A percentile compares a stretch with the other conserved stretches of the same genome.
Evolutionary conservation across 139 green algal genomes (phyloP).

Genomic region (Coelastrella sp.): DNA sequence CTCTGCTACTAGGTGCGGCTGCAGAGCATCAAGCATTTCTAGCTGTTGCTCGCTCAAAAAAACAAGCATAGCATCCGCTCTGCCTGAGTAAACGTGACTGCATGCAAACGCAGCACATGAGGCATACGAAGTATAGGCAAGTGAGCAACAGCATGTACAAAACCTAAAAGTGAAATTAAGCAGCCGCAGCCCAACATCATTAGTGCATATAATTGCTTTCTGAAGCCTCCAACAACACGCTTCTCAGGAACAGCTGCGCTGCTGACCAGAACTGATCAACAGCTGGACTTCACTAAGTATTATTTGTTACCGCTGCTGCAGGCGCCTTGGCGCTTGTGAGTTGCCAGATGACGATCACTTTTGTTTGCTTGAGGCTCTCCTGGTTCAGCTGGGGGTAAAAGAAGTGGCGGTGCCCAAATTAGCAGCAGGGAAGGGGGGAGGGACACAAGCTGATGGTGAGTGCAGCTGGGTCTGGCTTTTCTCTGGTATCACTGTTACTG

Average conservation of each 20-base stretch:
- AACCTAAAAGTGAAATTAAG: not conserved
- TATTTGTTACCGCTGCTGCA: slow-evolving; percentile 20
- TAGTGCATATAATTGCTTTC: not conserved
- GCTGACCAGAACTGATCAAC: not conserved
- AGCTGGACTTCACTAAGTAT: too few relatives aligned
- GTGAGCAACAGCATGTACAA: not conserved
- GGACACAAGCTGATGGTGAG: slow-evolving; percentile 24
- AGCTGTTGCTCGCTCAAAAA: too few relatives aligned
- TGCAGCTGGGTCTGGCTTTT: not conserved
- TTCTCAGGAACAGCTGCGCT: not conserved
- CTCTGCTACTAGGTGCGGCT: slow-evolving; percentile 34
- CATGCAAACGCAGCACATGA: too few relatives aligned
- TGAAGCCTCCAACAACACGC: not conserved
- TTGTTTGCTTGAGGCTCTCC: slow-evolving; percentile 81
- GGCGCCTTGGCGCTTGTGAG: slow-evolving; percentile 78
- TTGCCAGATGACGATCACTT: slow-evolving; percentile 91
- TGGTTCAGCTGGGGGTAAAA: slow-evolving; percentile 86
- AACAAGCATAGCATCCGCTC: not conserved
- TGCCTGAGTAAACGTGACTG: not conserved
- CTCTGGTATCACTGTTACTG: too few relatives aligned
- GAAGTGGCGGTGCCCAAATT: slow-evolving; percentile 70
- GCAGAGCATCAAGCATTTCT: too few relatives aligned
- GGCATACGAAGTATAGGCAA: too few relatives aligned
- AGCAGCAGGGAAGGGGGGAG: not conserved
- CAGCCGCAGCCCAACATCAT: not conserved